These are phyloP conservation scores for Dioscorea cayenensis DNA, from an alignment of 116 monocot species.

Conservation along the genomic window DNA sequence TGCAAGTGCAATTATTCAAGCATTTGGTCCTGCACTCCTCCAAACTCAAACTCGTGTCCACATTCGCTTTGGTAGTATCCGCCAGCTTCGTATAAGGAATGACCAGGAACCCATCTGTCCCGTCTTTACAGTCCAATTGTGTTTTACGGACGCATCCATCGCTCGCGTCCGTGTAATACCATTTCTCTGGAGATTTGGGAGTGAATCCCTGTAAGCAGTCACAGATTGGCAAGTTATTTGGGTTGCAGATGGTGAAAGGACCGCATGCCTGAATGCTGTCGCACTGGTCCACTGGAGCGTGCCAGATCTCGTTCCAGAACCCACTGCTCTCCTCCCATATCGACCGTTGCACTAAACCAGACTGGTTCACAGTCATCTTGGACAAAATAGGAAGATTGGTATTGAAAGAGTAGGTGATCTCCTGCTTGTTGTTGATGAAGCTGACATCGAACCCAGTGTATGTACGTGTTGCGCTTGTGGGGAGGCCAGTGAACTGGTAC, in stretches of 20 bases:
- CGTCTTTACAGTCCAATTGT: slow-evolving; percentile 12
- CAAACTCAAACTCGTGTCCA: slow-evolving; percentile 14
- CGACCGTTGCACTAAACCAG: neutral
- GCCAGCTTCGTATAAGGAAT: slow-evolving; percentile 14
- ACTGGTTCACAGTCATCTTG: neutral
- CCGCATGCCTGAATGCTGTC: slow-evolving; percentile 5
- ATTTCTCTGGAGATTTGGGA: slow-evolving; percentile 5
- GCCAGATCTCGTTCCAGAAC: slow-evolving; percentile 2
- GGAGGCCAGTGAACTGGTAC: neutral
- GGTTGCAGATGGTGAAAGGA: slow-evolving; percentile 5
- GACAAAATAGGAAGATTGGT: neutral
- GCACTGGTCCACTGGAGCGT: slow-evolving; percentile 4
- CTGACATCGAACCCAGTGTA: neutral
- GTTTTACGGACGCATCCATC: slow-evolving; percentile 21
- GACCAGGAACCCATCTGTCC: slow-evolving; percentile 22
- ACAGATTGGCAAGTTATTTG: slow-evolving; percentile 4
- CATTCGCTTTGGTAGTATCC: slow-evolving; percentile 18
- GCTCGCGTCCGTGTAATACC: neutral
- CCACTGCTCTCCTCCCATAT: neutral
- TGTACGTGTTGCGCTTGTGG: neutral
- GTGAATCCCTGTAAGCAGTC: slow-evolving; percentile 5
- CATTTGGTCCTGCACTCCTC: slow-evolving; percentile 21
- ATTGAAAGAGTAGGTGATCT: slow-evolving; percentile 3
- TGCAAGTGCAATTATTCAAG: slow-evolving; percentile 11
- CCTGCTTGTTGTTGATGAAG: slow-evolving; percentile 5